Base-by-base conservation (phyloP, 768 basidiomycete genomes). In the Lactarius hengduanensis region DNA sequence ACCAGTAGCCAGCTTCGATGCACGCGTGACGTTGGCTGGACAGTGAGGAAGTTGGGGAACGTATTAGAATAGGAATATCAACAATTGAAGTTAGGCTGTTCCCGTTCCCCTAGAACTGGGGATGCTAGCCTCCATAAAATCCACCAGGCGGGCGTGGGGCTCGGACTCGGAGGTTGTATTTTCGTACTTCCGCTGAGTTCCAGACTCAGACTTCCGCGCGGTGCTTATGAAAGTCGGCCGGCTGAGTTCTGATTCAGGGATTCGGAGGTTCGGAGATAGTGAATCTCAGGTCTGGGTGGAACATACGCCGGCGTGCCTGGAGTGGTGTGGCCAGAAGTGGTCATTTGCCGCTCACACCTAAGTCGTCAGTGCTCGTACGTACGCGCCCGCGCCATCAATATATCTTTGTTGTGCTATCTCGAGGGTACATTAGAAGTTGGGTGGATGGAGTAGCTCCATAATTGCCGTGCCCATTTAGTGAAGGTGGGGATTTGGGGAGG, bases 171-270 rank as follows among this genome's bases (percentile, higher is more conserved):
- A 53, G 26, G 50, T 53, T 53, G 50, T 53, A 53, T 53, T 53
- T 50, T 53, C 50, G 50, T 53, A 53, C 50, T 53, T 53, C 50
- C 50, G 50, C 50, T 53, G 26, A 7, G 22, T 53, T 53, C 50
- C 50, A 53, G 22, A 53, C 50, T 22, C 50, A 53, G 50, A 28
- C 50, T 26, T 26, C 50, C 50, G 26, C 50, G 6, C 22, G 22
- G 26, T 15, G 36, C 11, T 26, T 53, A 28, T 53, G 50, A 53
- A 53, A 53, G 11, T 50, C 47, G 50, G 26, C 50, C 13, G n/a
- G 26, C 50, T 26, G 50, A 26, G 50, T 53, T 26, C 22, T 5
- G 22, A 53, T 53, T 53, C 13, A 50, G 22, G 6, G 26, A 53
- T 15, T 15, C 50, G 50, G 50, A 53, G 22, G 26, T 28, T 53